Conservation (phyloP, 2,329 filamentous ascomycete genomes). For the Hymenoscyphus occultus region DNA sequence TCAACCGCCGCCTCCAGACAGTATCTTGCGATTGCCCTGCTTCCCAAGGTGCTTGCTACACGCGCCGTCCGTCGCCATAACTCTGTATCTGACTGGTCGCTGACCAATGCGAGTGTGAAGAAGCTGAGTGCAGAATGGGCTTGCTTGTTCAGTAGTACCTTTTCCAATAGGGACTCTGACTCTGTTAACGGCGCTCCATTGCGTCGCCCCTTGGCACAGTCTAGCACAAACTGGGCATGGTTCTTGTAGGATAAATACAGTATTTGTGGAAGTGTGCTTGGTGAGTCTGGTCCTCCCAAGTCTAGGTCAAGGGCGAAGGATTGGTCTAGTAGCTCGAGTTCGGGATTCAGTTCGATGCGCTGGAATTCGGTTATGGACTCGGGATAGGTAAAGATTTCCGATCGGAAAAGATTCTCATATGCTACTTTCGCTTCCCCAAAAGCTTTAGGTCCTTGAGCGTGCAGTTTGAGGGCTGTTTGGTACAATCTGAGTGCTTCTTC, state of each 20-base stretch:
- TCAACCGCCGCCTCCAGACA: slow-evolving; percentile 66
- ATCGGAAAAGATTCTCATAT: slow-evolving; percentile 81
- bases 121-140: slow-evolving; percentile 48
- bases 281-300: slow-evolving; percentile 63
- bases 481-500: slow-evolving; percentile 96
- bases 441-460: slow-evolving; percentile 77
- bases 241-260: slow-evolving; percentile 95
- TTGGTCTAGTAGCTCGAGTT: slow-evolving; percentile 48
- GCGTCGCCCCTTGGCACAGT: slow-evolving; percentile 59
- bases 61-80: slow-evolving; percentile 60
- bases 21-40: slow-evolving; percentile 55
- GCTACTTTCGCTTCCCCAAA: slow-evolving; percentile 76
- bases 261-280: slow-evolving; percentile 81
- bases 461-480: slow-evolving; percentile 84
- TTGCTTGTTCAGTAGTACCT: slow-evolving; percentile 37
- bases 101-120: slow-evolving; percentile 58
- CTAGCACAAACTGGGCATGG: slow-evolving; percentile 86
- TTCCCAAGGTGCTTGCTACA: slow-evolving; percentile 56
- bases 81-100: slow-evolving; percentile 65
- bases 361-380: slow-evolving; percentile 84
- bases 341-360: slow-evolving; percentile 58
- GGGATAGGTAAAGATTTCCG: slow-evolving; percentile 90
- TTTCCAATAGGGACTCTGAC: slow-evolving; percentile 37
- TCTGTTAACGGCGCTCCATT: slow-evolving; percentile 36
- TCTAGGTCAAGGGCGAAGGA: slow-evolving; percentile 51